Evolutionary conservation across 2,329 filamentous ascomycete species (phyloP).

Genomic region (Neofusicoccum sp.): DNA sequence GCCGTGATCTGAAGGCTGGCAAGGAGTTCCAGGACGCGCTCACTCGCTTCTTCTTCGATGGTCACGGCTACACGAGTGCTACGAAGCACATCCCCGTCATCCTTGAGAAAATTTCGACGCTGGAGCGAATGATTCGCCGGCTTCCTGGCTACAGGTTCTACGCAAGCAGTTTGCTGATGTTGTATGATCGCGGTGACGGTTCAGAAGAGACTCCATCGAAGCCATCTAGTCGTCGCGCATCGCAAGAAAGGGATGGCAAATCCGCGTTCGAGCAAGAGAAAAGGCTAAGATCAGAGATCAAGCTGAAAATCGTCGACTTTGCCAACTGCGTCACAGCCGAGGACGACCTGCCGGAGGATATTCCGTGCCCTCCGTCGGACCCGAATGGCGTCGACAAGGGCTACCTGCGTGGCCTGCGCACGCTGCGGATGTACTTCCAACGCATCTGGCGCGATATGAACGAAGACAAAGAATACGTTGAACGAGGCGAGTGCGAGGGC

Average conservation of each 20-base stretch:
- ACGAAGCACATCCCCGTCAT: slow-evolving; percentile 84
- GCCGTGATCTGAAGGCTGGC: slow-evolving; percentile 81
- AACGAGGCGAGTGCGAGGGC: slow-evolving; percentile 43
- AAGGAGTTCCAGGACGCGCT: slow-evolving; percentile 85
- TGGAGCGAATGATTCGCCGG: slow-evolving; percentile 78
- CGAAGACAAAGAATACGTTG: slow-evolving; percentile 39
- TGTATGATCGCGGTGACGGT: slow-evolving; percentile 82
- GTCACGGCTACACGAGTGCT: slow-evolving; percentile 75
- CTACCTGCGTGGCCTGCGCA: slow-evolving; percentile 80
- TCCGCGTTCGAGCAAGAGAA: slow-evolving; percentile 23
- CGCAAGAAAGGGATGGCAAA: slow-evolving; percentile 27
- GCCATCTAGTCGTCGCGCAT: slow-evolving; percentile 20
- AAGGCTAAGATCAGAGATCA: slow-evolving; percentile 55
- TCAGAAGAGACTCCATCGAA: slow-evolving; percentile 36
- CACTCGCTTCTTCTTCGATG: slow-evolving; percentile 87
- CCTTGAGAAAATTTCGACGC: slow-evolving; percentile 74
- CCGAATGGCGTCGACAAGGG: slow-evolving; percentile 80
- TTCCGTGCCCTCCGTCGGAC: slow-evolving; percentile 74
- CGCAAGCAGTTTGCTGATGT: slow-evolving; percentile 88
- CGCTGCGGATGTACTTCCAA: slow-evolving; percentile 78
- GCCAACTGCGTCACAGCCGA: slow-evolving; percentile 94
- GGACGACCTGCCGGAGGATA: slow-evolving; percentile 59
- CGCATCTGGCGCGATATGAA: slow-evolving; percentile 78
- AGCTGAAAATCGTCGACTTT: slow-evolving; percentile 98
- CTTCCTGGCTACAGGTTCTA: slow-evolving; percentile 91